These are phyloP conservation scores for Hymenoscyphus linearis DNA, from an alignment of 2,329 filamentous ascomycete genomes.

Conservation along the genomic window DNA sequence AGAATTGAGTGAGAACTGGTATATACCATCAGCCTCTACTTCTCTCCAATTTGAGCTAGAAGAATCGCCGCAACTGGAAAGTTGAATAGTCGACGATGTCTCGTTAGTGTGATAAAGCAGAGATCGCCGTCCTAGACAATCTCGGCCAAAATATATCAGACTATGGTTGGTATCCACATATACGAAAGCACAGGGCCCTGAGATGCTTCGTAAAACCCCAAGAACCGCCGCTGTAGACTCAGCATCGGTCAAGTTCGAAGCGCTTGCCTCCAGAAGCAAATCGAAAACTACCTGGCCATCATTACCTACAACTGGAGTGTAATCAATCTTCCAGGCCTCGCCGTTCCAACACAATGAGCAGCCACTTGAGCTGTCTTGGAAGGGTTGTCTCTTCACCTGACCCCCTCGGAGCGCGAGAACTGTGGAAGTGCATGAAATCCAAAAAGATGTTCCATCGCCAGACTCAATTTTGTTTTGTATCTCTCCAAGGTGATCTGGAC, in stretches of 20 bases:
- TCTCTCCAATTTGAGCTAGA: slow-evolving; percentile 59
- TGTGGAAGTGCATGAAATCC: slow-evolving; percentile 68
- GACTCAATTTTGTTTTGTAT: slow-evolving; percentile 31
- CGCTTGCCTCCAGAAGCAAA: slow-evolving; percentile 43
- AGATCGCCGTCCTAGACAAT: slow-evolving; percentile 82
- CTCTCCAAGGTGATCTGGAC: slow-evolving; percentile 53
- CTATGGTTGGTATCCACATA: slow-evolving; percentile 63
- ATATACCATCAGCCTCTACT: slow-evolving; percentile 79
- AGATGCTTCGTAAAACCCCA: slow-evolving; percentile 53
- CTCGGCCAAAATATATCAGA: slow-evolving; percentile 75
- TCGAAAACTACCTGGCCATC: slow-evolving; percentile 69
- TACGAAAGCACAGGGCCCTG: slow-evolving; percentile 86
- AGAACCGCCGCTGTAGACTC: slow-evolving; percentile 37
- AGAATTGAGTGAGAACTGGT: slow-evolving; percentile 35
- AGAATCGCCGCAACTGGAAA: slow-evolving; percentile 67
- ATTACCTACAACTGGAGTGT: slow-evolving; percentile 59
- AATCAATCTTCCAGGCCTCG: slow-evolving; percentile 77
- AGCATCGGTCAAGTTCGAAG: slow-evolving; percentile 13
- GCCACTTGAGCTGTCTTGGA: slow-evolving; percentile 49
- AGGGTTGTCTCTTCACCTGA: slow-evolving; percentile 66
- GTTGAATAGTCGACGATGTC: slow-evolving; percentile 41
- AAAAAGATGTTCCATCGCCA: slow-evolving; percentile 31
- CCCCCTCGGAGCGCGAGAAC: slow-evolving; percentile 76
- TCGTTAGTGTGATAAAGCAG: slow-evolving; percentile 56
- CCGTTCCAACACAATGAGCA: slow-evolving; percentile 94